A percentile compares a stretch with the other conserved stretches of the same genome.
These are phyloP conservation scores for Xerocomellus amylosporus DNA, from an alignment of 768 basidiomycete genomes.

Conservation along the genomic window DNA sequence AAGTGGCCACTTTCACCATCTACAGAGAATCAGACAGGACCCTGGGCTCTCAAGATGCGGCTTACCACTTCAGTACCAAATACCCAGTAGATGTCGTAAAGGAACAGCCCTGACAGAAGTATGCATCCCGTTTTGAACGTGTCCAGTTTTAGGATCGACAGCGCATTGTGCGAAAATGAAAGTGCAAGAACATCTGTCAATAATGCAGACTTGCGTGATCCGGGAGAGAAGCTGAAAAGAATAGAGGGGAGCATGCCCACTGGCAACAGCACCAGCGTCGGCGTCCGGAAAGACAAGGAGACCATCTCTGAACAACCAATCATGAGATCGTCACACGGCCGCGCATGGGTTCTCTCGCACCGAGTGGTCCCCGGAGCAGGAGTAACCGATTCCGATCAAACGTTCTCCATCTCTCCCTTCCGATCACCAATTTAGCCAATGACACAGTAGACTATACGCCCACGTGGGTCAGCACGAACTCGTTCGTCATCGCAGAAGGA, in stretches of 20 bases:
- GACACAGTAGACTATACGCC: conserved; percentile 47
- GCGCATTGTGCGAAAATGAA: conserved; percentile 78
- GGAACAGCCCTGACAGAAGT: conserved; percentile 77
- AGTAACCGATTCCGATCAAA: conserved; percentile 47
- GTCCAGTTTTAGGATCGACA: conserved; percentile 80
- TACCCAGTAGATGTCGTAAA: conserved; percentile 97
- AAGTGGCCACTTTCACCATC: conserved; percentile 94
- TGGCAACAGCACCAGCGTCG: conserved; percentile 54
- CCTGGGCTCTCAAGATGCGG: conserved; percentile 8
- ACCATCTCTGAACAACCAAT: conserved; percentile 31
- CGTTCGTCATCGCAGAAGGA: background rate
- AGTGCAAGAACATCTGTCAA: conserved; percentile 75
- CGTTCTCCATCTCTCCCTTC: conserved; percentile 53
- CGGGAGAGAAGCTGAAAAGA: conserved; percentile 51
- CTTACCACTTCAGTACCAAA: conserved; percentile 84
- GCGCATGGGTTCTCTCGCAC: conserved; percentile 30
- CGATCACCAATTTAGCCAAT: conserved; percentile 47
- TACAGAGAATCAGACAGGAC: conserved; percentile 26
- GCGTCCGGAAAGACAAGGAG: conserved; percentile 52
- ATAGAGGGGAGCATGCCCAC: conserved; percentile 62
- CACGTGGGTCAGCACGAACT: background rate
- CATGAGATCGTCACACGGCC: conserved; percentile 2
- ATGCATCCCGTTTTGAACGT: conserved; percentile 85
- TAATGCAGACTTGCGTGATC: conserved; percentile 56
- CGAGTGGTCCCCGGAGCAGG: conserved; percentile 44